Evolutionary conservation across 2,329 filamentous ascomycete species (phyloP).

Genomic region (Epichloe gansuensis): DNA sequence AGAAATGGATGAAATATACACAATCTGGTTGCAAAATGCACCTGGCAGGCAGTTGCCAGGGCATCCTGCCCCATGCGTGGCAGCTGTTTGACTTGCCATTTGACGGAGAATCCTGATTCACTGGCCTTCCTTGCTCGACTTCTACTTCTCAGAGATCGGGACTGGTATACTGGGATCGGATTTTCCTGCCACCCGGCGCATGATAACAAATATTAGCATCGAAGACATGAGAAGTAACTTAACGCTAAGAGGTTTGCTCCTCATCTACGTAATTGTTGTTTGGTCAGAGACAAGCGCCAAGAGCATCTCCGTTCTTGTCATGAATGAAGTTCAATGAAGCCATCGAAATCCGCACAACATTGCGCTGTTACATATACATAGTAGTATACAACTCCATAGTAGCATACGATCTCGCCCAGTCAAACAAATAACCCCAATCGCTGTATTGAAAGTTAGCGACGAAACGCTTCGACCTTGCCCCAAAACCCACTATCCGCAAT

Average conservation of each 20-base stretch:
- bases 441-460: neutral
- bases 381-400: too few species aligned
- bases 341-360: neutral
- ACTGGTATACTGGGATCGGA: too few species aligned
- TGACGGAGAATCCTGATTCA: neutral
- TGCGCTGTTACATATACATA: neutral
- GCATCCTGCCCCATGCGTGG: slow-evolving; percentile 1
- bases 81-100: slow-evolving; percentile 3
- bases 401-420: neutral
- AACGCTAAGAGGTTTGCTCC: neutral
- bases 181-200: too few species aligned
- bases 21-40: neutral
- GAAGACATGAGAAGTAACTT: too few species aligned
- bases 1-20: slow-evolving; percentile 2
- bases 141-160: neutral
- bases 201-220: too few species aligned
- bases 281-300: neutral
- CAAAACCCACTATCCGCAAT: neutral
- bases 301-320: neutral
- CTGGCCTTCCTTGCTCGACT: neutral
- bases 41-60: slow-evolving; percentile 5
- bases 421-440: neutral
- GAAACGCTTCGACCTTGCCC: neutral
- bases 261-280: neutral
- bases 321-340: neutral